Base-by-base conservation (phyloP, 768 basidiomycete genomes). In the Clavaria fumosa region DNA sequence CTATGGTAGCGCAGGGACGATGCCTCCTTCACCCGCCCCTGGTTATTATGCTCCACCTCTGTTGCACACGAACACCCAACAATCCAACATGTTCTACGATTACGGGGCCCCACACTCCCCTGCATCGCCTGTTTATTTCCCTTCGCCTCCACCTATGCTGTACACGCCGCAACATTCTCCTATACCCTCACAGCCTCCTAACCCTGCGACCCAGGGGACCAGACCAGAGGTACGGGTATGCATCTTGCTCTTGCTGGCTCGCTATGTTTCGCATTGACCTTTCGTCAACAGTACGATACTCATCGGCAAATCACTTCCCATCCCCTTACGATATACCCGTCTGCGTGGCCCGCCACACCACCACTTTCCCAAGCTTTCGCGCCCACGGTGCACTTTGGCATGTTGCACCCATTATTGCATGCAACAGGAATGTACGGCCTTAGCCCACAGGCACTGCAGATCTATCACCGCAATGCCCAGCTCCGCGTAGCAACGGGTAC, bases 111-210 rank as follows among this genome's bases (percentile, higher is more conserved):
- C 63, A 34, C 64, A 67, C 31, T 61, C 67, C 3, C 58, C 67
- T 7, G 55, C 49, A 23, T 70, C 75, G 9, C 77, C 71, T 42
- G 80, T 65, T 48, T 82, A 64, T 49, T 78, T 73, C 48, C 62
- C 71, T 20, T 48, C 67, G 10, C 64, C 61, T 42, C 77, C 75
- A 48, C 56, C 70, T 4, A 61, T 79, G 50, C 58, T 79, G 42
- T 79, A 74, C 53, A 65, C 71, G 41, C 55, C 67, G 19, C 46
- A 44, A 5, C 66, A 68, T 37, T 70, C 73, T 4, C 64, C 72
- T 18, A 66, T 77, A 60, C 54, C 66, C 5, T 58, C 62, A n/a
- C 56, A 66, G 17, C 72, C 72, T 30, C 52, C 64, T 15, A 52
- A 55, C 31, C 61, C 66, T 23, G 50, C 58, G 14, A 53, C 60